A percentile compares a stretch with the other conserved stretches of the same genome.
Evolutionary conservation across 2,329 filamentous ascomycete genomes (phyloP).

Genomic region (Fusarium domesticum): DNA sequence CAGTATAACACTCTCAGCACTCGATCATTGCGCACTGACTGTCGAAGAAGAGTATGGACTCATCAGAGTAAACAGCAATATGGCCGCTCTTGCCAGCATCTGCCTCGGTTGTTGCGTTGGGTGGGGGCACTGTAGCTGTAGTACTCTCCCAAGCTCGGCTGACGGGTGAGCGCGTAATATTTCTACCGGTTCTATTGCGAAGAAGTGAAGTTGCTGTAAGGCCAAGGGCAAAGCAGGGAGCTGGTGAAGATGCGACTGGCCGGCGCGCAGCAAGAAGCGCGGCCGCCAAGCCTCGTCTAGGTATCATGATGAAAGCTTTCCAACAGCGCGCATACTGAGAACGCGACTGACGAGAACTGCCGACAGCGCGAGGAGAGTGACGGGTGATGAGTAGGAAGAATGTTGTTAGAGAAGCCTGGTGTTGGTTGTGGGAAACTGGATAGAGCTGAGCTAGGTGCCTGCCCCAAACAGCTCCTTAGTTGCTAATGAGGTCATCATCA

Average conservation of each 20-base stretch:
- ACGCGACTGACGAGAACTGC: not conserved
- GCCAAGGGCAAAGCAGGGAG: conserved; percentile 7
- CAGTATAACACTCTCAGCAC: not conserved
- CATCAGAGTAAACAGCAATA: conserved; percentile 70
- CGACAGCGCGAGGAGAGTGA: not conserved
- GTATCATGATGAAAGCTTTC: conserved; percentile 28
- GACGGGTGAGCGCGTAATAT: conserved; percentile 3
- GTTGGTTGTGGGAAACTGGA: not conserved
- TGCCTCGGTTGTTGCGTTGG: conserved; percentile 9
- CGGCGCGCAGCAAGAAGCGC: conserved; percentile 25
- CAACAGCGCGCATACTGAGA: conserved; percentile 11
- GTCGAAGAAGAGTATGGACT: conserved; percentile 86
- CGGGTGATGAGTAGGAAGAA: not conserved
- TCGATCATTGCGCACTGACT: conserved; percentile 52
- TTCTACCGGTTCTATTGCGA: conserved; percentile 8
- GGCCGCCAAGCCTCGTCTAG: conserved; percentile 25
- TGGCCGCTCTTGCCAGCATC: conserved; percentile 73
- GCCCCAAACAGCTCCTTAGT: conserved; percentile 5
- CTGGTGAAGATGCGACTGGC: conserved; percentile 14
- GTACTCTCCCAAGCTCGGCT: conserved; percentile 30
- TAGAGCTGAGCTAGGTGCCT: not conserved
- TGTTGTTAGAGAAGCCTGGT: not conserved
- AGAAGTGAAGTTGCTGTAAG: conserved; percentile 11
- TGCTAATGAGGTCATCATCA: conserved; percentile 14
- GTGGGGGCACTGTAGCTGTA: conserved; percentile 8